Evolutionary conservation across 495 filamentous ascomycete genomes (phyloP).

Genomic region (Eremomyces bilateralis): DNA sequence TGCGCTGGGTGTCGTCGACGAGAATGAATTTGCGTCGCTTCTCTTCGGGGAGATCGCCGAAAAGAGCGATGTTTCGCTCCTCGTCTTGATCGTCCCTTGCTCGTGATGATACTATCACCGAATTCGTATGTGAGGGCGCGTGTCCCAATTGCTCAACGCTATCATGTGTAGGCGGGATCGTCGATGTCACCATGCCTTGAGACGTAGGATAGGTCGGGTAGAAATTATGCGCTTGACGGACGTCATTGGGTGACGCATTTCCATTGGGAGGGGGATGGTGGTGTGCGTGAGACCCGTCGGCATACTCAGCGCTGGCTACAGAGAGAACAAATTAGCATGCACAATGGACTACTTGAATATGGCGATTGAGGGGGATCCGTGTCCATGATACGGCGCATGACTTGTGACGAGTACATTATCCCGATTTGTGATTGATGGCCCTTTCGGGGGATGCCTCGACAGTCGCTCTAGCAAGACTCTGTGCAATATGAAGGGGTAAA

Average conservation of each 20-base stretch:
- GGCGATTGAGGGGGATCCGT: not conserved
- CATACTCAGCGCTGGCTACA: slow-evolving; percentile 33
- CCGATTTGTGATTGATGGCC: no score
- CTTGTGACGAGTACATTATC: no score
- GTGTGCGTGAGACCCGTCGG: slow-evolving; percentile 36
- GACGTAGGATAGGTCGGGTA: slow-evolving; percentile 42
- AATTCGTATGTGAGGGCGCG: slow-evolving; percentile 21
- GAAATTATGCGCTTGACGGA: slow-evolving; percentile 62
- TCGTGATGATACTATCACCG: slow-evolving; percentile 17
- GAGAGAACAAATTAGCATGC: slow-evolving; percentile 21
- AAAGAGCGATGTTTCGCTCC: slow-evolving; percentile 37
- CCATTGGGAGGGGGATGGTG: slow-evolving; percentile 31
- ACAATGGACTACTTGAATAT: slow-evolving; percentile 14
- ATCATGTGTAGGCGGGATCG: slow-evolving; percentile 52
- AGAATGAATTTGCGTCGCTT: slow-evolving; percentile 93
- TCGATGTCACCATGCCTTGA: slow-evolving; percentile 28
- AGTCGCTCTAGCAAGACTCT: not conserved
- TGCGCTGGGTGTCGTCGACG: slow-evolving; percentile 67
- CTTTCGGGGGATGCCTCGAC: not conserved
- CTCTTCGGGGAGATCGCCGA: slow-evolving; percentile 63
- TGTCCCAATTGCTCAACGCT: slow-evolving; percentile 33
- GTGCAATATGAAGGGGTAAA: slow-evolving; percentile 16
- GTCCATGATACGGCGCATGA: no score
- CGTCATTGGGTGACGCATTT: slow-evolving; percentile 24
- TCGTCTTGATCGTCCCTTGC: slow-evolving; percentile 23